phyloP scores from a whole-genome alignment of 2,329 filamentous ascomycete species.

The Pseudopyricularia javanii region DNA sequence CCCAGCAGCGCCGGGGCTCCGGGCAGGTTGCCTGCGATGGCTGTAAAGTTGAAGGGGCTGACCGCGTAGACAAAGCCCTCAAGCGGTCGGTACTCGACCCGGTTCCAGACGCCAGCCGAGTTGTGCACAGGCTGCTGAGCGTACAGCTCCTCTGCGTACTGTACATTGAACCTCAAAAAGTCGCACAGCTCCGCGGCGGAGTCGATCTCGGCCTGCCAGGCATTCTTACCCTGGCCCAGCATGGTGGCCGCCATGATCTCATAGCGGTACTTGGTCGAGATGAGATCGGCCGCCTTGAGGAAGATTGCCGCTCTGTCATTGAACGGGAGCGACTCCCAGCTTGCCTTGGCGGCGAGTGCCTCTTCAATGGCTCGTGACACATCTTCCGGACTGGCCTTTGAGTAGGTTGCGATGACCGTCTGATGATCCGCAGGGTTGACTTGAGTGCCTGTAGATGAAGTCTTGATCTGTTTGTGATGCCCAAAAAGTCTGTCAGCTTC shows the following conservation, averaged over 20 bases:
- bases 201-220: conserved; percentile 98
- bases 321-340: conserved; percentile 81
- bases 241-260: conserved; percentile 95
- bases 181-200: conserved; percentile 84
- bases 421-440: conserved; percentile 73
- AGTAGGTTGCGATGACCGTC: conserved; percentile 68
- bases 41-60: conserved; percentile 94
- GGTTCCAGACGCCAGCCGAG: conserved; percentile 78
- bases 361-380: conserved; percentile 71
- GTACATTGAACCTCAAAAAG: conserved; percentile 88
- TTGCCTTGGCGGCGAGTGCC: conserved; percentile 72
- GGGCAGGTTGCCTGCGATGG: conserved; percentile 79
- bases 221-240: conserved; percentile 94
- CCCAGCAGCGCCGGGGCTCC: conserved; percentile 77
- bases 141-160: conserved; percentile 87
- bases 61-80: conserved; percentile 95
- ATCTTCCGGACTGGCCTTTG: conserved; percentile 65
- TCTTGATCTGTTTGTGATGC: conserved; percentile 42
- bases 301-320: conserved; percentile 86
- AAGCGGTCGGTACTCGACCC: conserved; percentile 76
- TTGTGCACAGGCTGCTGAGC: conserved; percentile 77
- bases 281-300: conserved; percentile 86
- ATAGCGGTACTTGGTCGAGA: conserved; percentile 87
- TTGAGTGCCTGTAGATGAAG: conserved; percentile 55
- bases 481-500: conserved; percentile 1